phyloP scores from a whole-genome alignment of 257 asterid genomes.

The Knoxia roxburghii region DNA sequence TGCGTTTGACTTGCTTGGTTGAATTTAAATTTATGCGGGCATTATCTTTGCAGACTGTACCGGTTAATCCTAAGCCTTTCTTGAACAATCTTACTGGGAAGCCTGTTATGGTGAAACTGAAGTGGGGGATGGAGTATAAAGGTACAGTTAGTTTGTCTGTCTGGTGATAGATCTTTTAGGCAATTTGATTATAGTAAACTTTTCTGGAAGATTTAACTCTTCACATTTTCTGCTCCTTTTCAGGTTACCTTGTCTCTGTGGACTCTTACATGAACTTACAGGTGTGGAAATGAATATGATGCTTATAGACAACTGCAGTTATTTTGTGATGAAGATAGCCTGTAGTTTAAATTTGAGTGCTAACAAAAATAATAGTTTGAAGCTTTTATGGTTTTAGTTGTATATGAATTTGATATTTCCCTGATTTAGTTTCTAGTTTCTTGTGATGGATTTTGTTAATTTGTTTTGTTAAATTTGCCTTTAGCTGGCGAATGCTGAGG shows the following conservation, averaged over 20 bases:
- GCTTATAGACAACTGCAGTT: not conserved
- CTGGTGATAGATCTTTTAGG: not conserved
- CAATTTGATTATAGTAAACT: not conserved
- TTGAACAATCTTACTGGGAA: constrained; percentile 96
- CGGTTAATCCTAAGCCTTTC: constrained; percentile 97
- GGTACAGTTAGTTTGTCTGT: constrained; percentile 29
- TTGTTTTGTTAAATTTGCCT: constrained; percentile 8
- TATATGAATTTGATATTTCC: not conserved
- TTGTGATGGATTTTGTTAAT: not conserved
- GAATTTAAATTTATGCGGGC: not conserved
- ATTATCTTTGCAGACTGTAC: constrained; percentile 64
- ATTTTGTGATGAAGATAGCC: not conserved
- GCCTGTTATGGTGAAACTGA: constrained; percentile 90
- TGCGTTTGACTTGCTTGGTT: no score
- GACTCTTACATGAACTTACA: constrained; percentile 98
- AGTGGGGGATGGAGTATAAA: constrained; percentile 99
- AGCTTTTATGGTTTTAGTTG: not conserved
- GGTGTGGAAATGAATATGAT: no score
- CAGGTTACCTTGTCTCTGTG: constrained; percentile 89
- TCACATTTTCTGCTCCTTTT: constrained; percentile 15
- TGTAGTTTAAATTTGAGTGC: not conserved
- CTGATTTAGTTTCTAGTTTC: not conserved
- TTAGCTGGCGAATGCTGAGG: constrained; percentile 97
- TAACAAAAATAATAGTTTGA: not conserved
- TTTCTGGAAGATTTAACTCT: not conserved